phyloP scores from a whole-genome alignment of 2,329 filamentous ascomycete species.

The Parafenestella ontariensis region DNA sequence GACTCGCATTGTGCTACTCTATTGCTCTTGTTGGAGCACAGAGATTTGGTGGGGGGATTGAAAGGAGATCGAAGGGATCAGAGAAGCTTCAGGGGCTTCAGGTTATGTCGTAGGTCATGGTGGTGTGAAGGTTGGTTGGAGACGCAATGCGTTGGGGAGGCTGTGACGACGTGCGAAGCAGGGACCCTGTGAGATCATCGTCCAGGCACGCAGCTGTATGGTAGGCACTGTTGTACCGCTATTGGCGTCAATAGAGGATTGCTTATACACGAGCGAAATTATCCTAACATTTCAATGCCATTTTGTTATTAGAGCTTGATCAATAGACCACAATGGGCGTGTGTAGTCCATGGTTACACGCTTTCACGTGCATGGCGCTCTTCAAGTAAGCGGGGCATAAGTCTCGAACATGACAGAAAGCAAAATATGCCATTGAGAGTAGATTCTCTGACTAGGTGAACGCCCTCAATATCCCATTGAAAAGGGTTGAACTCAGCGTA shows the following conservation, averaged over 20 bases:
- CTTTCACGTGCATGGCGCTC: conserved; percentile 9
- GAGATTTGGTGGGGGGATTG: neutral
- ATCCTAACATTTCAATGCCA: neutral
- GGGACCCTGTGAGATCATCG: neutral
- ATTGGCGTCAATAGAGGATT: neutral
- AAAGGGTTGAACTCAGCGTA: neutral
- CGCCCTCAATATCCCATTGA: neutral
- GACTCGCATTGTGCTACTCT: conserved; percentile 19
- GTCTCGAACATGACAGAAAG: neutral
- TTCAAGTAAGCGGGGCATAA: neutral
- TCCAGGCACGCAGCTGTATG: neutral
- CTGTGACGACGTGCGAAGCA: conserved; percentile 2
- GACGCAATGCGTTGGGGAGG: conserved; percentile 2
- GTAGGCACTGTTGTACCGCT: neutral
- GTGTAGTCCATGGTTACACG: neutral
- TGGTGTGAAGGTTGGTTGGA: conserved; percentile 2
- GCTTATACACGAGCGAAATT: neutral
- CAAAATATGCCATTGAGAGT: neutral
- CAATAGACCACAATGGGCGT: neutral
- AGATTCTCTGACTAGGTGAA: neutral
- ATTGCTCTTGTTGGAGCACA: neutral
- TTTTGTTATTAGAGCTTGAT: neutral
- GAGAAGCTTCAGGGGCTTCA: conserved; percentile 5
- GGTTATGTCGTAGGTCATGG: conserved; percentile 8
- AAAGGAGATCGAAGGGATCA: neutral